These are phyloP conservation scores for Chaetomium tenue DNA, from an alignment of 495 filamentous ascomycete species.

Conservation along the genomic window DNA sequence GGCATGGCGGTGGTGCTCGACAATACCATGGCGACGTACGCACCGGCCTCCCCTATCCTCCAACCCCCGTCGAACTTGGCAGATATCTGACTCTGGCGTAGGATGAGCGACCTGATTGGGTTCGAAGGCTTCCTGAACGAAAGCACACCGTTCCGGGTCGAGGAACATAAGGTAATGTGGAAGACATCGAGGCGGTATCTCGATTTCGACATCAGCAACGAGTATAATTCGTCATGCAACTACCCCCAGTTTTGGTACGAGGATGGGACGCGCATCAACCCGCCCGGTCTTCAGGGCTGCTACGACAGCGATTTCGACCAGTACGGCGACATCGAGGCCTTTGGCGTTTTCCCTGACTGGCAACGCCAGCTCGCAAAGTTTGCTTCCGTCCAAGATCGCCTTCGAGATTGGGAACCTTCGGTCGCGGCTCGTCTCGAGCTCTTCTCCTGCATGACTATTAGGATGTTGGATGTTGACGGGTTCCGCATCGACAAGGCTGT, in stretches of 20 bases:
- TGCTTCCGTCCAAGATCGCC: conserved; percentile 70
- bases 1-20: conserved; percentile 73
- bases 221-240: conserved; percentile 57
- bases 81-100: conserved; percentile 22
- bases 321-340: conserved; percentile 67
- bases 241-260: conserved; percentile 70
- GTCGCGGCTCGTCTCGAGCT: conserved; percentile 59
- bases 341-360: conserved; percentile 68
- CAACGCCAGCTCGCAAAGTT: conserved; percentile 67
- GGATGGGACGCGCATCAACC: conserved; percentile 54
- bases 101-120: conserved; percentile 67
- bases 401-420: conserved; percentile 66
- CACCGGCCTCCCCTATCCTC: background rate
- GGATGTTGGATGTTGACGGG: conserved; percentile 65
- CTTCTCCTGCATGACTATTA: conserved; percentile 66
- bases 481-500: conserved; percentile 70
- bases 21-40: conserved; percentile 64
- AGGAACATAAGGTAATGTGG: conserved; percentile 60
- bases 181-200: conserved; percentile 58
- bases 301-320: conserved; percentile 71
- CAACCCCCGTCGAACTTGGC: background rate
- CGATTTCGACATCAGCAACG: conserved; percentile 63
- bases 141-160: conserved; percentile 58
- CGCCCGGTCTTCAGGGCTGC: conserved; percentile 56
- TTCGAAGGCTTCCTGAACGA: conserved; percentile 65